Percentiles rank a stretch among this genome's conserved stretches.
phyloP scores from a whole-genome alignment of 495 filamentous ascomycete genomes.

The Evernia prunastri region DNA sequence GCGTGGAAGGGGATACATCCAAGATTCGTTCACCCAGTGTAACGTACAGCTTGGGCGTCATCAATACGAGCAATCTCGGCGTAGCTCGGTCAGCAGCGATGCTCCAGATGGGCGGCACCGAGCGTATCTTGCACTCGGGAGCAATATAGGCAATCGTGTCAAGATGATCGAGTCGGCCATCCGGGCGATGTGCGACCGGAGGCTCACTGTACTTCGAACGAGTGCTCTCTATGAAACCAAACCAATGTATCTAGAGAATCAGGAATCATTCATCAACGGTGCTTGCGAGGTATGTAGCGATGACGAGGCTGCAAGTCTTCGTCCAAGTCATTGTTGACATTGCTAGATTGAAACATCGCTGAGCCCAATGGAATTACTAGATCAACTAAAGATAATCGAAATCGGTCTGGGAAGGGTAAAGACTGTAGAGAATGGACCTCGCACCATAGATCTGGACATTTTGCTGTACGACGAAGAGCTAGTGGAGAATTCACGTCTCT shows the following conservation, averaged over 20 bases:
- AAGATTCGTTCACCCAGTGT: not conserved
- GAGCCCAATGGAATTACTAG: slow-evolving; percentile 65
- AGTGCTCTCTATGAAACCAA: slow-evolving; percentile 90
- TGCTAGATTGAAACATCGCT: slow-evolving; percentile 73
- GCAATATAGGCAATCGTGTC: slow-evolving; percentile 85
- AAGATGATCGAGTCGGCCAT: slow-evolving; percentile 77
- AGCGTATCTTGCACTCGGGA: slow-evolving; percentile 83
- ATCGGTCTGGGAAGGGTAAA: slow-evolving; percentile 70
- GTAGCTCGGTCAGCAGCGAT: not conserved
- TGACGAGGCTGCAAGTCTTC: not conserved
- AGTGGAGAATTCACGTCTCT: slow-evolving; percentile 62
- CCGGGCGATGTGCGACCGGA: slow-evolving; percentile 60
- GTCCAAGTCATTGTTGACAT: not conserved
- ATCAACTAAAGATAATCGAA: slow-evolving; percentile 78
- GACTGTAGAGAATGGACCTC: slow-evolving; percentile 83
- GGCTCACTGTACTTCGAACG: slow-evolving; percentile 69
- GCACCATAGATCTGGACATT: slow-evolving; percentile 91
- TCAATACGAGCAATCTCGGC: slow-evolving; percentile 9
- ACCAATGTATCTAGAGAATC: slow-evolving; percentile 92
- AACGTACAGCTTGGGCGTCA: not conserved
- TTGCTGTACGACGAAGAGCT: slow-evolving; percentile 71
- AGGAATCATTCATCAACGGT: slow-evolving; percentile 84
- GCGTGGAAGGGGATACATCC: no score
- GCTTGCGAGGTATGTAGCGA: slow-evolving; percentile 71
- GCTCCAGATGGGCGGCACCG: slow-evolving; percentile 21